Evolutionary conservation across 164 flowering plant species (phyloP).

Genomic region (Nymphaea thermarum): DNA sequence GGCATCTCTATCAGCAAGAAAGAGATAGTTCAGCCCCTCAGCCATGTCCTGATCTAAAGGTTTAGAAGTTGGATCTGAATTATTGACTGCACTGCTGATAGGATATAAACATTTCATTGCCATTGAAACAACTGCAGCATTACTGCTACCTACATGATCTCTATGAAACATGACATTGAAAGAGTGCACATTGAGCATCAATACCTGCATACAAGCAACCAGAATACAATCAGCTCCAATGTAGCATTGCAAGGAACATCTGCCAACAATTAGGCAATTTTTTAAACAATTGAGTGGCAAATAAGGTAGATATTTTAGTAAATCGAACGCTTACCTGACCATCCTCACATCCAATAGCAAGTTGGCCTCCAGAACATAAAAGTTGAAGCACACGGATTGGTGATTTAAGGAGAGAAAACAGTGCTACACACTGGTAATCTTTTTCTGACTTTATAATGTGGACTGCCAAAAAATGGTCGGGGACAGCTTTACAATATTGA

Average conservation of each 20-base stretch:
- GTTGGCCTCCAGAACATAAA: constrained; percentile 40
- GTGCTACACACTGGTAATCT: constrained; percentile 37
- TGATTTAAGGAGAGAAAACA: constrained; percentile 47
- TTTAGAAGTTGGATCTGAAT: constrained; percentile 20
- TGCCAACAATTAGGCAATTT: not conserved
- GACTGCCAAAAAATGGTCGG: constrained; percentile 20
- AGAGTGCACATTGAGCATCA: constrained; percentile 44
- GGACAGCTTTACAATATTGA: too few species aligned
- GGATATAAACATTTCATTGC: constrained; percentile 15
- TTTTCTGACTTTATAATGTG: constrained; percentile 22
- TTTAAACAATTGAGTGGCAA: not conserved
- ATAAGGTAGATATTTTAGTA: not conserved
- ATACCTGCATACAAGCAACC: constrained; percentile 38
- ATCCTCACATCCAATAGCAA: constrained; percentile 68
- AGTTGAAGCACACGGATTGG: constrained; percentile 39
- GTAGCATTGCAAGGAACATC: too few species aligned
- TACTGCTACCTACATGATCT: constrained; percentile 25
- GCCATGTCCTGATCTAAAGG: constrained; percentile 5
- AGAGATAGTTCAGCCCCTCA: constrained; percentile 22
- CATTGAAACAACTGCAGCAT: constrained; percentile 41
- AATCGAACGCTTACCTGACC: constrained; percentile 44
- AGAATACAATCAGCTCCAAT: too few species aligned
- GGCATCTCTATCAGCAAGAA: constrained; percentile 51
- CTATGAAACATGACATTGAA: constrained; percentile 38
- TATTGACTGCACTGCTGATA: constrained; percentile 13